A percentile compares a stretch with the other conserved stretches of the same genome.
These are phyloP conservation scores for Pleurotus giganteus DNA, from an alignment of 768 basidiomycete species.

Conservation along the genomic window DNA sequence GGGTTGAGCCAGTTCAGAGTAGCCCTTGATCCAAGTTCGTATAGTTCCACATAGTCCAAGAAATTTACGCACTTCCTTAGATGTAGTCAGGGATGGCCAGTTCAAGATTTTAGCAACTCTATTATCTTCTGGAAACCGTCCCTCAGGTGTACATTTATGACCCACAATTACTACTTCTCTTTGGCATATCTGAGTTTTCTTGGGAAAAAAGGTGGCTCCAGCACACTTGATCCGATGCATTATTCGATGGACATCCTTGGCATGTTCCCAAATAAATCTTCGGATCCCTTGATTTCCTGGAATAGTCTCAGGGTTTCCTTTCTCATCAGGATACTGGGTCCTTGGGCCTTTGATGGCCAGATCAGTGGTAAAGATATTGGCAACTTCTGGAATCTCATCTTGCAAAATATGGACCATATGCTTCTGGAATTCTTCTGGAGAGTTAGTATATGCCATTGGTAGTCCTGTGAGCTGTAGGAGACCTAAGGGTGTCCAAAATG, in stretches of 20 bases:
- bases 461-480: constrained; percentile 28
- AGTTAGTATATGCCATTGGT: constrained; percentile 41
- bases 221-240: constrained; percentile 26
- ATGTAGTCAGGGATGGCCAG: constrained; percentile 5
- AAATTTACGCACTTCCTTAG: constrained; percentile 19
- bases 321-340: constrained; percentile 16
- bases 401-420: constrained; percentile 30
- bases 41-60: constrained; percentile 22
- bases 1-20: constrained; percentile 13
- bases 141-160: constrained; percentile 27
- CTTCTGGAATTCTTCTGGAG: constrained; percentile 27
- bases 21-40: constrained; percentile 19
- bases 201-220: constrained; percentile 26
- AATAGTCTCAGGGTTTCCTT: constrained; percentile 19
- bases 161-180: constrained; percentile 24
- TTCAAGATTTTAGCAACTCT: constrained; percentile 21
- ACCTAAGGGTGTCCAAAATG: constrained; percentile 37
- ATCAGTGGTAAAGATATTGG: constrained; percentile 15
- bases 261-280: constrained; percentile 36
- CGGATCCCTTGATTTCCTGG: constrained; percentile 26
- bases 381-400: constrained; percentile 22
- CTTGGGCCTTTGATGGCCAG: constrained; percentile 13
- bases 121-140: constrained; percentile 22
- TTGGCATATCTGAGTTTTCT: constrained; percentile 24
- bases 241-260: constrained; percentile 29